Conservation (phyloP, 176 grass and related monocot species). For the Leersia perrieri region DNA sequence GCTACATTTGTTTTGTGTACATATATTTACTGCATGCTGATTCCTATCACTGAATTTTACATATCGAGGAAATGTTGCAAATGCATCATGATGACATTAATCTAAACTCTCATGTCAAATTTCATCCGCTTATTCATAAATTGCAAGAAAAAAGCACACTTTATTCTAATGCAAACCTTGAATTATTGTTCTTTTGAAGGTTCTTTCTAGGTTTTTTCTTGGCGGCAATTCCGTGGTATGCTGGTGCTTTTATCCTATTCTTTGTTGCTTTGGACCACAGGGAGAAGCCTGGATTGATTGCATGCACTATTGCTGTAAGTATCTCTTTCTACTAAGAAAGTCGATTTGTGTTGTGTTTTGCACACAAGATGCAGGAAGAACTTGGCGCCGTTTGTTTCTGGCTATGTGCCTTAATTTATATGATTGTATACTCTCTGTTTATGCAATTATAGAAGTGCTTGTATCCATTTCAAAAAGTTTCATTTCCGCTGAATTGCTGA, state of each 20-base stretch:
- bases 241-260: slow-evolving; percentile 59
- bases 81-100: background rate
- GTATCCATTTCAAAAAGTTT: background rate
- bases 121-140: background rate
- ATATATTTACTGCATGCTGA: background rate
- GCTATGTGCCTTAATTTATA: slow-evolving; percentile 2
- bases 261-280: slow-evolving; percentile 68
- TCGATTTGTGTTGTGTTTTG: background rate
- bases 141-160: background rate
- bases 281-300: slow-evolving; percentile 65
- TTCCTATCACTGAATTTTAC: background rate
- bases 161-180: background rate
- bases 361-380: background rate
- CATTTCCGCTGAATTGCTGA: background rate
- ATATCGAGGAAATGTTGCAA: background rate
- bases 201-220: slow-evolving; percentile 68
- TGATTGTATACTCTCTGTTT: background rate
- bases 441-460: background rate
- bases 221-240: slow-evolving; percentile 67
- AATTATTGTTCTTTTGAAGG: slow-evolving; percentile 34
- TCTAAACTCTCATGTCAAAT: background rate
- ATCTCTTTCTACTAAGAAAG: background rate
- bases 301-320: slow-evolving; percentile 74
- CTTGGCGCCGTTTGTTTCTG: background rate
- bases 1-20: background rate